Conservation (phyloP, 129 eudicot species). For the Daucus carota region DH1_v3.0 NC_030383.2:49419501-49420000, state of each 20-base stretch:
- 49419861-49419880: background rate
- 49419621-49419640: background rate
- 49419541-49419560: too few relatives aligned
- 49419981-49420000: background rate
- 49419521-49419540: too few relatives aligned
- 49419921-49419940: background rate
- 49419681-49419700: background rate
- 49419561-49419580: too few relatives aligned
- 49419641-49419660: background rate
- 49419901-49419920: background rate
- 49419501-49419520: too few relatives aligned
- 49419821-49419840: too few relatives aligned
- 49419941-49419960: slow-evolving; percentile 5
- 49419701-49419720: background rate
- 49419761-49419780: background rate
- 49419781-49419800: background rate
- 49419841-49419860: background rate
- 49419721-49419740: background rate
- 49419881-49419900: background rate
- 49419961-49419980: slow-evolving; percentile 8
- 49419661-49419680: background rate
- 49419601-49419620: background rate
- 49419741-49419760: background rate
- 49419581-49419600: background rate
- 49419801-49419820: too few relatives aligned